These are phyloP conservation scores for Gamarada debralockiae DNA, from an alignment of 495 filamentous ascomycete genomes.

Conservation along the genomic window DNA sequence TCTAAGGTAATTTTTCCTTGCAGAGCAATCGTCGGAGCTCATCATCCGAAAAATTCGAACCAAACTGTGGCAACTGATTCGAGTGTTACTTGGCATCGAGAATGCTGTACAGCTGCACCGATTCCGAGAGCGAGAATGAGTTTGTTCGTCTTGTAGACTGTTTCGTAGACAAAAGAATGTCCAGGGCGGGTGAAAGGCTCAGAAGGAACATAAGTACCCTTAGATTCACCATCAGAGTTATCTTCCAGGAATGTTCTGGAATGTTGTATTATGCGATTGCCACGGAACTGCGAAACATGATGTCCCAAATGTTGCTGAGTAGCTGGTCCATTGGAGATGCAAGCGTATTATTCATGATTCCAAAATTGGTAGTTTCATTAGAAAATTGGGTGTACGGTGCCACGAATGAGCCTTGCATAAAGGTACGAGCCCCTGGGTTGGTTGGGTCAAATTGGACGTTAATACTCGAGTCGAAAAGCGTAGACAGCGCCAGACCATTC, in stretches of 20 bases:
- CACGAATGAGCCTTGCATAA: no score
- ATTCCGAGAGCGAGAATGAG: conserved; percentile 4
- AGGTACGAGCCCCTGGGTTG: no score
- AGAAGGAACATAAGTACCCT: conserved; percentile 4
- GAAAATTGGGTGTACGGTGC: no score
- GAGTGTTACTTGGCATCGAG: not conserved
- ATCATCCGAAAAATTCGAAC: conserved; percentile 5
- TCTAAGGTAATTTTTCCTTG: no score
- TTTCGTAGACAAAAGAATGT: conserved; percentile 5
- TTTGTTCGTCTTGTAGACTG: conserved; percentile 3
- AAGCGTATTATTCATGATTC: no score
- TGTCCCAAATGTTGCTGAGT: no score
- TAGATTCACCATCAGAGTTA: conserved; percentile 2
- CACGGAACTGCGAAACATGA: no score
- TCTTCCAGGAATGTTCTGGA: conserved; percentile 3
- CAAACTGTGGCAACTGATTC: conserved; percentile 4
- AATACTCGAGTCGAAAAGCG: no score
- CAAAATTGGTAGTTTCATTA: no score
- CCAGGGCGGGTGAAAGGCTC: conserved; percentile 2
- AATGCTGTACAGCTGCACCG: conserved; percentile 3
- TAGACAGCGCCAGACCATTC: no score
- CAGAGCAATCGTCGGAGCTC: conserved; percentile 1
- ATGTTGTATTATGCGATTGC: conserved; percentile 2
- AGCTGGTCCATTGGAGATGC: no score
- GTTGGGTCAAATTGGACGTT: no score